phyloP scores from a whole-genome alignment of 352 stramenopile genomes.

The Saprolegnia parasitica region DNA sequence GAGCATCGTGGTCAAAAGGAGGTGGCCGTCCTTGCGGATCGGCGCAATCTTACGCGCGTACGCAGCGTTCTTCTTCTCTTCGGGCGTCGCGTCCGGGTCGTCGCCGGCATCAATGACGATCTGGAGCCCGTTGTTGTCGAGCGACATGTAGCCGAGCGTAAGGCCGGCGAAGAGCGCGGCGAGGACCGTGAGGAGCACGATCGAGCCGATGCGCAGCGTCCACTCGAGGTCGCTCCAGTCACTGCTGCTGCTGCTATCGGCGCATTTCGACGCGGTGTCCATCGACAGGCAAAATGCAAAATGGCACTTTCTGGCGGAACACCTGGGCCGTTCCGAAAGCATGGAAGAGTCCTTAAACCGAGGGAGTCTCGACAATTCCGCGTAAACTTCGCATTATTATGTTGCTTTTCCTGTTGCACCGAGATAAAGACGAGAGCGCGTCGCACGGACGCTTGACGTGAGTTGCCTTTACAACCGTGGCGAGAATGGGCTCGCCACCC shows the following conservation, averaged over 20 bases:
- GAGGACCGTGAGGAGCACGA: slow-evolving; percentile 67
- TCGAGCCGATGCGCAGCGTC: slow-evolving; percentile 30
- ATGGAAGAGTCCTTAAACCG: too few relatives aligned
- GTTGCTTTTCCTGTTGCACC: too few relatives aligned
- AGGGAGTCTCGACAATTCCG: too few relatives aligned
- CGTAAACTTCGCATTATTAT: too few relatives aligned
- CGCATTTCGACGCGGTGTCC: neutral
- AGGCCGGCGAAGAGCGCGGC: slow-evolving; percentile 93
- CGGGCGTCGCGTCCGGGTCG: slow-evolving; percentile 53
- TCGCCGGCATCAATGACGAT: slow-evolving; percentile 91
- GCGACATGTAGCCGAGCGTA: slow-evolving; percentile 94
- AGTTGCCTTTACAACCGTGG: too few relatives aligned
- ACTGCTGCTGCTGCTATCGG: neutral
- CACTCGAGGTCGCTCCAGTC: slow-evolving; percentile 23
- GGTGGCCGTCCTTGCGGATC: slow-evolving; percentile 91
- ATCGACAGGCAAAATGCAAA: too few relatives aligned
- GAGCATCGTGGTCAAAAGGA: slow-evolving; percentile 96
- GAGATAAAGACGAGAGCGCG: too few relatives aligned
- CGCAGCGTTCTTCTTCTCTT: slow-evolving; percentile 51
- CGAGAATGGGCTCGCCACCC: too few relatives aligned
- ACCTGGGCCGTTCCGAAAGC: too few relatives aligned
- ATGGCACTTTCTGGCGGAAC: too few relatives aligned
- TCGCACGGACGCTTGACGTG: too few relatives aligned
- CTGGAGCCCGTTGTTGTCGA: slow-evolving; percentile 95
- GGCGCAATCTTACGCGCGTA: slow-evolving; percentile 72